Evolutionary conservation across 2,329 filamentous ascomycete genomes (phyloP).

Genomic region (Salinomyces thailandicus): DNA sequence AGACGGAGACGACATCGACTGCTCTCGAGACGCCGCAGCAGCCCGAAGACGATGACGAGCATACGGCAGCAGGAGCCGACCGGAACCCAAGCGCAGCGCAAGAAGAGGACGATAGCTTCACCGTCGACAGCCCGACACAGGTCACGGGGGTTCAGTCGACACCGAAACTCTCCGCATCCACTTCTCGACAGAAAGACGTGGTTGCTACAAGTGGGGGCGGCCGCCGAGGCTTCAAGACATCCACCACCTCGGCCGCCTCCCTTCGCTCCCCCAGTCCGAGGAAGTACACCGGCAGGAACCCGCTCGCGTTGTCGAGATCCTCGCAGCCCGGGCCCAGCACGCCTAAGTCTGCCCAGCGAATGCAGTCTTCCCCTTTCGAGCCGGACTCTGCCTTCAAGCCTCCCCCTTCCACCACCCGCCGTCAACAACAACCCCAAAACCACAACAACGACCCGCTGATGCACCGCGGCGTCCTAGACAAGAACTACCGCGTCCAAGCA

Average conservation of each 20-base stretch:
- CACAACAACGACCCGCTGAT: conserved; percentile 68
- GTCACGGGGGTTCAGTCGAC: conserved; percentile 48
- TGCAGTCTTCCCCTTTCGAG: conserved; percentile 42
- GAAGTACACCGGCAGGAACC: conserved; percentile 33
- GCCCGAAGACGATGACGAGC: conserved; percentile 17
- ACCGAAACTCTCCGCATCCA: conserved; percentile 36
- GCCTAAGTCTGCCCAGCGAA: conserved; percentile 12
- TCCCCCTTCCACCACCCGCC: conserved; percentile 12
- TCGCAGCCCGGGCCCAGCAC: conserved; percentile 22
- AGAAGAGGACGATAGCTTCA: conserved; percentile 40
- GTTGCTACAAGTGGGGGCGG: neutral
- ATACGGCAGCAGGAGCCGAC: conserved; percentile 26
- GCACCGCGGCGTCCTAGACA: conserved; percentile 76
- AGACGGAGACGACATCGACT: conserved; percentile 23
- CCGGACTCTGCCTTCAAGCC: conserved; percentile 33
- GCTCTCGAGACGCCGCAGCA: neutral
- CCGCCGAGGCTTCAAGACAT: neutral
- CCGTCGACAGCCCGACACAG: conserved; percentile 51
- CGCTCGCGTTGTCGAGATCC: conserved; percentile 10
- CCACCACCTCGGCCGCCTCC: conserved; percentile 11
- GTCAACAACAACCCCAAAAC: conserved; percentile 22
- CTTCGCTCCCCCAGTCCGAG: conserved; percentile 26
- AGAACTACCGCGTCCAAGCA: conserved; percentile 86
- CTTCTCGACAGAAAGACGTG: conserved; percentile 20
- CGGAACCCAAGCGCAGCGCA: neutral